Percentiles rank a stretch among this genome's conserved stretches.
These are phyloP conservation scores for Epichloe hybrida DNA, from an alignment of 2,329 filamentous ascomycete genomes.

Conservation along the genomic window DNA sequence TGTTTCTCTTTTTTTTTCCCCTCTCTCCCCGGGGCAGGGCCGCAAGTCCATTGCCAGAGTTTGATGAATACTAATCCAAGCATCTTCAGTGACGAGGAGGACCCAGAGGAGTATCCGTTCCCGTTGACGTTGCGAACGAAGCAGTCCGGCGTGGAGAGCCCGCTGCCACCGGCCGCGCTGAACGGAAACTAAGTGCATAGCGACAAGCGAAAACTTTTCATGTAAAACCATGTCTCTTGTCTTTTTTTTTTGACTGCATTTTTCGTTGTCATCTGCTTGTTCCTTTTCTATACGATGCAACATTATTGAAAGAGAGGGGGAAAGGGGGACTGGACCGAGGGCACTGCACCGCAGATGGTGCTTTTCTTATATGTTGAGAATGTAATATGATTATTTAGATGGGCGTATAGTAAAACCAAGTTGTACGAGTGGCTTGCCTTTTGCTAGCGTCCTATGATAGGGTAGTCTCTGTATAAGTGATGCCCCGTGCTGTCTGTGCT, in stretches of 20 bases:
- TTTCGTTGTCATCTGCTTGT: not conserved
- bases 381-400: not conserved
- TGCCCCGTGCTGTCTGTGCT: too few species aligned
- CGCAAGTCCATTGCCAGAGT: not conserved
- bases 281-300: not conserved
- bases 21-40: not conserved
- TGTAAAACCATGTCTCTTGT: not conserved
- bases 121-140: slow-evolving; percentile 44
- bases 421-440: too few species aligned
- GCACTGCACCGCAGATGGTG: not conserved
- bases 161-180: slow-evolving; percentile 7
- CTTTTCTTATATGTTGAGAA: not conserved
- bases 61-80: not conserved
- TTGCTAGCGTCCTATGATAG: too few species aligned
- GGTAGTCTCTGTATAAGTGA: too few species aligned
- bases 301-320: not conserved
- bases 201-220: not conserved
- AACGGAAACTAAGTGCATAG: slow-evolving; percentile 9
- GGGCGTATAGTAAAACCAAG: not conserved
- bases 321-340: too few species aligned
- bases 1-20: slow-evolving; percentile 20
- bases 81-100: slow-evolving; percentile 68
- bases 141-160: slow-evolving; percentile 24
- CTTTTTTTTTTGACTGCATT: not conserved
- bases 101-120: slow-evolving; percentile 58